Conservation (phyloP, 2,329 filamentous ascomycete genomes). For the Cadophora luteo-olivacea region DNA sequence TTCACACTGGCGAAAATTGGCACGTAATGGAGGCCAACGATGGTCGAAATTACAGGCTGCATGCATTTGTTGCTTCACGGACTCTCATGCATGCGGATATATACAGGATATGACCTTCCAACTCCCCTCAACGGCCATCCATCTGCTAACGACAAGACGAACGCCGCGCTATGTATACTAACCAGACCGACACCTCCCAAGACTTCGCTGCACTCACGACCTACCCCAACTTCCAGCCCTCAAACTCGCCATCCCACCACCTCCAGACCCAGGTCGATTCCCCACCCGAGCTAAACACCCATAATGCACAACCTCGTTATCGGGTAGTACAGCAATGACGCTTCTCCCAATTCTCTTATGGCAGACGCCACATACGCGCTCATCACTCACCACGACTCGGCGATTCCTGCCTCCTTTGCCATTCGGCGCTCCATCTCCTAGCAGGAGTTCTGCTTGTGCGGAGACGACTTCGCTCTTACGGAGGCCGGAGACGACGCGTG, state of each 20-base stretch:
- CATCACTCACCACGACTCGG: conserved; percentile 83
- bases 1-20: background rate
- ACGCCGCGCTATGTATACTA: conserved; percentile 41
- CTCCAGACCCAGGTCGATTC: conserved; percentile 48
- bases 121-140: background rate
- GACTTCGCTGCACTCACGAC: conserved; percentile 13
- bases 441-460: conserved; percentile 73
- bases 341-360: conserved; percentile 91
- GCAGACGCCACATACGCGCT: conserved; percentile 89
- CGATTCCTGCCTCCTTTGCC: conserved; percentile 63
- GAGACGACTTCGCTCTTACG: conserved; percentile 81
- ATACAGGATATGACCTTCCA: conserved; percentile 8
- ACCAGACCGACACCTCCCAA: background rate
- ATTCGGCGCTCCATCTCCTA: conserved; percentile 69
- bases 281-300: conserved; percentile 71
- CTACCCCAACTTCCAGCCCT: conserved; percentile 34
- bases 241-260: conserved; percentile 34
- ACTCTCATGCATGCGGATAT: conserved; percentile 19
- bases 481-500: conserved; percentile 77
- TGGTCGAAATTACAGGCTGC: background rate
- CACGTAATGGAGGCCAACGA: background rate
- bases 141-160: conserved; percentile 19
- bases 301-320: conserved; percentile 83
- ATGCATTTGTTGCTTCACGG: conserved; percentile 14
- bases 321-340: conserved; percentile 87